phyloP scores from a whole-genome alignment of 2,329 filamentous ascomycete genomes.

The Chrysoporthe puriensis region DNA sequence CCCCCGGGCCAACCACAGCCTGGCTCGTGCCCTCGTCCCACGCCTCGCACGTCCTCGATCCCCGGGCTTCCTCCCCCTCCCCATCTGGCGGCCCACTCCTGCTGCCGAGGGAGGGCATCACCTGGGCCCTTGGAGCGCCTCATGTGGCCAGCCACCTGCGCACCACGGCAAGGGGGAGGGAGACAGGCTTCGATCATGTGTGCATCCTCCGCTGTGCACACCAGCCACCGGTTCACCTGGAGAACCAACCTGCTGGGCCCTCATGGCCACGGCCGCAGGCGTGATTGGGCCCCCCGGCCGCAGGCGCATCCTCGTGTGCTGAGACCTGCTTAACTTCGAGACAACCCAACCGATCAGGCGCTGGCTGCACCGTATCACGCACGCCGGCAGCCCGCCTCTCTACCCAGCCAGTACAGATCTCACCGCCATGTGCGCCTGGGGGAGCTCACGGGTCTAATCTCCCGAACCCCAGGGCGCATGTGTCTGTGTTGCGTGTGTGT shows the following conservation, averaged over 20 bases:
- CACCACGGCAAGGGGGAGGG: neutral
- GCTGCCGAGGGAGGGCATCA: neutral
- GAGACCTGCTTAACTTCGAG: neutral
- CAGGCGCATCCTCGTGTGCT: neutral
- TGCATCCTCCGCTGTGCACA: neutral
- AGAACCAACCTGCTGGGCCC: neutral
- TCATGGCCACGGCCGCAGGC: neutral
- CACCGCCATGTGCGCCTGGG: neutral
- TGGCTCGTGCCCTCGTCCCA: neutral
- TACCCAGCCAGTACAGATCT: neutral
- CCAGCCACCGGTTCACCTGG: constrained; percentile 11
- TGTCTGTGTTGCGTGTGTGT: neutral
- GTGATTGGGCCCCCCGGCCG: neutral
- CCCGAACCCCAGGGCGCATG: neutral
- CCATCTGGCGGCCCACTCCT: neutral
- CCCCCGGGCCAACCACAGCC: neutral
- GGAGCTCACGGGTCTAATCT: neutral
- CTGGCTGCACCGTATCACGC: too few relatives aligned
- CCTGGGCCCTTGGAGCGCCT: neutral
- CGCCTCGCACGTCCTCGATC: constrained; percentile 1
- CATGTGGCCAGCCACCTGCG: neutral
- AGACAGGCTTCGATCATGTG: neutral
- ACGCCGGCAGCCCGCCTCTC: too few relatives aligned
- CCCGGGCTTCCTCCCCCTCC: neutral
- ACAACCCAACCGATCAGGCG: neutral